Percentiles rank a stretch among this genome's conserved stretches.
Evolutionary conservation across 2,329 filamentous ascomycete species (phyloP).

Genomic region (Ciborinia camelliae): DNA sequence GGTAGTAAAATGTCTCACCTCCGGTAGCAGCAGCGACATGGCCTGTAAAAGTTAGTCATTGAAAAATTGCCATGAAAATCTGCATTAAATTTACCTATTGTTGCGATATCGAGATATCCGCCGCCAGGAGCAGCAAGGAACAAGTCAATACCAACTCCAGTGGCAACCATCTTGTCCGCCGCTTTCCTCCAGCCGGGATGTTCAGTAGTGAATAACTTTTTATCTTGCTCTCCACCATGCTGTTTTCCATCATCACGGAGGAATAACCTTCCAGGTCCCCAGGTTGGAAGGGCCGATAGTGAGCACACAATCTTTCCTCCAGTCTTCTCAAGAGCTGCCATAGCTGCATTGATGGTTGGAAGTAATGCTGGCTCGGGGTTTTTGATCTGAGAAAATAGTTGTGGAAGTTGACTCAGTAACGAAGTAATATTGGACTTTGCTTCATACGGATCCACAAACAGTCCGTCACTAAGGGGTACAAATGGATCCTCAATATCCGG

Average conservation of each 20-base stretch:
- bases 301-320: slow-evolving; percentile 93
- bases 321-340: slow-evolving; percentile 79
- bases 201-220: slow-evolving; percentile 87
- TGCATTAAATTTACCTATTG: slow-evolving; percentile 61
- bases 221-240: slow-evolving; percentile 82
- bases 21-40: slow-evolving; percentile 86
- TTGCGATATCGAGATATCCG: slow-evolving; percentile 88
- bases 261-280: slow-evolving; percentile 81
- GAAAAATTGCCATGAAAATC: not conserved
- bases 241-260: slow-evolving; percentile 86
- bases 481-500: slow-evolving; percentile 96
- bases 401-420: slow-evolving; percentile 79
- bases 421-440: slow-evolving; percentile 82
- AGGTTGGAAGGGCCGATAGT: slow-evolving; percentile 82
- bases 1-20: slow-evolving; percentile 94
- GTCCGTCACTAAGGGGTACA: slow-evolving; percentile 81
- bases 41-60: slow-evolving; percentile 46
- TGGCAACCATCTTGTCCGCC: slow-evolving; percentile 81
- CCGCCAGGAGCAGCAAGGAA: slow-evolving; percentile 90
- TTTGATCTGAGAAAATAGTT: slow-evolving; percentile 82
- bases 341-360: slow-evolving; percentile 76
- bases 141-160: slow-evolving; percentile 86
- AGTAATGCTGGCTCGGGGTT: slow-evolving; percentile 87
- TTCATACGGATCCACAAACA: slow-evolving; percentile 93
- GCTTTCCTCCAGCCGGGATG: slow-evolving; percentile 83